phyloP scores from a whole-genome alignment of 805 yeast genomes.

The Candida nanaspora region DNA sequence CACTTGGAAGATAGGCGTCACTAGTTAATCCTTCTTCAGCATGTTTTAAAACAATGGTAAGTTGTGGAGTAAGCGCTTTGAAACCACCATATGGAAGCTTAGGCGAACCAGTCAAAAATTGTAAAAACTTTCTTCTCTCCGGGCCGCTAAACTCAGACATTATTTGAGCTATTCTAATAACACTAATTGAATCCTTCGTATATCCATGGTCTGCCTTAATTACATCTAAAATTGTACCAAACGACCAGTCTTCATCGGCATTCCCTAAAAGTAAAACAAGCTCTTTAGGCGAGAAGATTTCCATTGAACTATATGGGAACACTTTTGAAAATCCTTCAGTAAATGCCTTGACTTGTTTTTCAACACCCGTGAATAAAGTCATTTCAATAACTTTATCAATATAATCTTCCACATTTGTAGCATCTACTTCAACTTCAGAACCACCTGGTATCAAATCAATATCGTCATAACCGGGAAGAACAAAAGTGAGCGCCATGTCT shows the following conservation, averaged over 20 bases:
- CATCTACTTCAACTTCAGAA: conserved; percentile 35
- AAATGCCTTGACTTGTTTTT: conserved; percentile 59
- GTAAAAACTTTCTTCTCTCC: conserved; percentile 69
- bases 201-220: conserved; percentile 90
- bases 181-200: conserved; percentile 55
- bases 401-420: conserved; percentile 51
- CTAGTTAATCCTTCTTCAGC: conserved; percentile 62
- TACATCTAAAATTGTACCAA: conserved; percentile 47
- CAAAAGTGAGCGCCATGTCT: conserved; percentile 56
- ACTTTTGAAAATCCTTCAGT: conserved; percentile 76
- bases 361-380: conserved; percentile 57
- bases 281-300: conserved; percentile 70
- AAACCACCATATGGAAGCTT: conserved; percentile 92
- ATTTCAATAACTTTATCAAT: conserved; percentile 49
- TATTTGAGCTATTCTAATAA: conserved; percentile 53
- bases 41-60: conserved; percentile 81
- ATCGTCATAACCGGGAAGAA: conserved; percentile 69
- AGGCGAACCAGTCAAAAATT: conserved; percentile 90
- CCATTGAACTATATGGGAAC: conserved; percentile 68
- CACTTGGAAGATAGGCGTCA: conserved; percentile 88
- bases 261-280: conserved; percentile 66
- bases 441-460: conserved; percentile 55
- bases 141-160: conserved; percentile 44
- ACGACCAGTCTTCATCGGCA: conserved; percentile 82
- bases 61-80: conserved; percentile 67